Percentiles rank a stretch among this genome's conserved stretches.
Conservation (phyloP, 768 basidiomycete species). For the Lyophyllum shimeji region DNA sequence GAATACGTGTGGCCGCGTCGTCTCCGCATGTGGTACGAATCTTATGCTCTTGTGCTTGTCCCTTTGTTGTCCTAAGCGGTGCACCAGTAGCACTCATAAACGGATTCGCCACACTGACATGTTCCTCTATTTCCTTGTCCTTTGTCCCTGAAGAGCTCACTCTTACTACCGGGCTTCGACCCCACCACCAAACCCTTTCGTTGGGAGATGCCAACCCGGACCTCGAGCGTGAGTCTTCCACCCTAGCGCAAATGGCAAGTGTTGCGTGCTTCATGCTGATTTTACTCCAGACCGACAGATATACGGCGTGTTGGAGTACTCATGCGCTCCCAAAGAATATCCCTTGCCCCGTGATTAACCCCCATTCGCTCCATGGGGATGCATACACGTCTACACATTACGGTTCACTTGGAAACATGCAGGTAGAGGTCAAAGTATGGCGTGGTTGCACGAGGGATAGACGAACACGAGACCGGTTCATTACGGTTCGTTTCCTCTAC, state of each 20-base stretch:
- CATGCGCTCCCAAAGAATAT: background rate
- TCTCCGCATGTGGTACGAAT: background rate
- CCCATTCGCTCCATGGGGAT: constrained; percentile 2
- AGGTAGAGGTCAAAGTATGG: constrained; percentile 15
- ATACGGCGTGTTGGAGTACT: background rate
- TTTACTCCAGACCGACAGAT: background rate
- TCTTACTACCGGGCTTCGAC: background rate
- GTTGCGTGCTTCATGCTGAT: background rate
- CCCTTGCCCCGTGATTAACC: background rate
- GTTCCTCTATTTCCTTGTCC: background rate
- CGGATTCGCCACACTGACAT: background rate
- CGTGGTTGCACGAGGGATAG: constrained; percentile 6
- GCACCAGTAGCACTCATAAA: background rate
- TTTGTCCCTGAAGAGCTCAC: background rate
- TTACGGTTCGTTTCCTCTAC: background rate
- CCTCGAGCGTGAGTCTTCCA: background rate
- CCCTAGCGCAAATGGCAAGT: background rate
- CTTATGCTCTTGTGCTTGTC: background rate
- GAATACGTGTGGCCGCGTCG: background rate
- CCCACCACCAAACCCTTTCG: background rate
- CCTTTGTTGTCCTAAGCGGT: background rate
- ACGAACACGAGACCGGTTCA: background rate
- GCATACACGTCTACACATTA: constrained; percentile 10
- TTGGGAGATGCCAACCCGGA: background rate
- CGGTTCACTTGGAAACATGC: constrained; percentile 1